Evolutionary conservation across 2,329 filamentous ascomycete genomes (phyloP).

Genomic region (Hypoxylon rubiginosum): DNA sequence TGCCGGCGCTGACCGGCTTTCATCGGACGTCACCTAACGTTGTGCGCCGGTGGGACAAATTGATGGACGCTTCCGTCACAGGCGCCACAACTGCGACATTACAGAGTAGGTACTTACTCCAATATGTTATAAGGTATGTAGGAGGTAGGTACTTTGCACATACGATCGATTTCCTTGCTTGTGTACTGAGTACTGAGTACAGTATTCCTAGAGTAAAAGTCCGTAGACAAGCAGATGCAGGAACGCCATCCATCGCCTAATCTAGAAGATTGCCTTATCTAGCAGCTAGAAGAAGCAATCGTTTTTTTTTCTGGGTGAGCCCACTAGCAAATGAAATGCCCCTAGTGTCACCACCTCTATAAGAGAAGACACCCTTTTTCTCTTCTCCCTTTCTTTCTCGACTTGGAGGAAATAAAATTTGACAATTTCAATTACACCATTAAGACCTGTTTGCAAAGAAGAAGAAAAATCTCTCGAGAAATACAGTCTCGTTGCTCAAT

Average conservation of each 20-base stretch:
- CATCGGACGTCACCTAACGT: conserved; percentile 39
- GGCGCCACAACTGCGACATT: background rate
- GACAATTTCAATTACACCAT: too few relatives aligned
- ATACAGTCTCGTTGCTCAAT: background rate
- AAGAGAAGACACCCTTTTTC: background rate
- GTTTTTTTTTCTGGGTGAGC: background rate
- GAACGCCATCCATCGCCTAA: conserved; percentile 32
- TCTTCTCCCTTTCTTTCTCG: background rate
- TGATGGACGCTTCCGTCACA: conserved; percentile 36
- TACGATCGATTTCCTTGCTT: background rate
- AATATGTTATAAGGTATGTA: too few relatives aligned
- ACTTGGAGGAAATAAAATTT: background rate
- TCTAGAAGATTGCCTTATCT: conserved; percentile 40
- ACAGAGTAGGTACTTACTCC: background rate
- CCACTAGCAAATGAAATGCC: conserved; percentile 9
- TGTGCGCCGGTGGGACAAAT: conserved; percentile 33
- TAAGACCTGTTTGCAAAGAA: background rate
- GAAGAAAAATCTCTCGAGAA: background rate
- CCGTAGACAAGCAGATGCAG: conserved; percentile 28
- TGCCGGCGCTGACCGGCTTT: conserved; percentile 46
- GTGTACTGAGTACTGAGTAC: conserved; percentile 4
- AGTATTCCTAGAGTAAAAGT: too few relatives aligned
- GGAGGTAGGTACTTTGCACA: background rate
- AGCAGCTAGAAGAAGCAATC: conserved; percentile 12
- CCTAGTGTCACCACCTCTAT: conserved; percentile 20